Evolutionary conservation across 345 rosid genomes (phyloP), one percentile per base, ranked within the genome.

Genomic region (Jatropha curcas): DNA sequence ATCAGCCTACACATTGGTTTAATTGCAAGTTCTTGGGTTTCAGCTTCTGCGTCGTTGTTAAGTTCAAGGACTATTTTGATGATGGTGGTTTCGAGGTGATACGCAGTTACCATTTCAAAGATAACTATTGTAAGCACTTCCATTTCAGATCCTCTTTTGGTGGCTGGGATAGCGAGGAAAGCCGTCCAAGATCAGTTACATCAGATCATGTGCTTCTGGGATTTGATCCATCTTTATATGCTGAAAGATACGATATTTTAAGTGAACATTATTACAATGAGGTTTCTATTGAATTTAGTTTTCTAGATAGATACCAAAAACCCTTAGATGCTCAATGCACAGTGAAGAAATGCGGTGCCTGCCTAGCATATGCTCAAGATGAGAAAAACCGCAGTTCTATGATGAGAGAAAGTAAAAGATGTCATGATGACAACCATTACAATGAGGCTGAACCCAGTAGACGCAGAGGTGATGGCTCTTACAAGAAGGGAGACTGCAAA

Each of bases 401-500:
- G 5, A n/a, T 20, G 24, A 24, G 58, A 0, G 24, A 53, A 53
- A 53, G 2, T 11, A 22, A 51, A 20, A 53, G 28, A 53, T 53
- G 58, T 24, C 24, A 0, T 53, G 58, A 53, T 20, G 8, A 53
- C 58, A 53, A 53, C 25, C 9, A 24, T 4, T 7, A 53, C 58
- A 53, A 60, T 17, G 65, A 60, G 45, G 65, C 37, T 5, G 45
- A 60, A 60, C 65, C 11, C 64, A 13, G 41, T 19, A 24, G 65
- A 17, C 14, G 65, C 19, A 43, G 65, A 37, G 8, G 8, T 37
- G 41, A 37, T 37, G 41, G 41, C 41, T 37, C 41, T 37, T 3
- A 37, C 41, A 37, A 37, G 41, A 37, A 37, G 41, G 8, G 41
- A 37, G 41, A 37, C 41, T 37, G 41, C 41, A 37, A 37, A 37